Conservation (phyloP, 495 filamentous ascomycete species). For the Trichocladium antarcticum region DNA sequence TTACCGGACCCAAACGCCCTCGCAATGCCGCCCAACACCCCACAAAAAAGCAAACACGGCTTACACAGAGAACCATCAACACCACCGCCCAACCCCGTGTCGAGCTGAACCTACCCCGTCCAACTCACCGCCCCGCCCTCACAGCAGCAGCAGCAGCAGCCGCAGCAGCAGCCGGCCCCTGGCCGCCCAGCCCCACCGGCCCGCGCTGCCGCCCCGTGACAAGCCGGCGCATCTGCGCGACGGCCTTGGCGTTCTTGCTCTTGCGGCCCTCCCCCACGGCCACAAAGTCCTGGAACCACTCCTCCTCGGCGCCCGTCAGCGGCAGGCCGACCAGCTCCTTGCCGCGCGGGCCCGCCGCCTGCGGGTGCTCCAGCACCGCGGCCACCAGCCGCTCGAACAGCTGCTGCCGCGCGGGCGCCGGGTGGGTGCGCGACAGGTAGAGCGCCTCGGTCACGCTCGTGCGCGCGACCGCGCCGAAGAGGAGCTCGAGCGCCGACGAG, state of each 20-base stretch:
- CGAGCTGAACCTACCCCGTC: background rate
- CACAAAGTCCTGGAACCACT: slow-evolving; percentile 59
- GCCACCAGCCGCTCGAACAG: slow-evolving; percentile 59
- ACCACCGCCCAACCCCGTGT: background rate
- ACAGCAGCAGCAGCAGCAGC: too few species aligned
- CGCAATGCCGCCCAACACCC: slow-evolving; percentile 1
- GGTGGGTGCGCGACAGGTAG: slow-evolving; percentile 55
- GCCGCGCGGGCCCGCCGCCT: slow-evolving; percentile 36
- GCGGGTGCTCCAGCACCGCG: slow-evolving; percentile 44
- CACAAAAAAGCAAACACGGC: too few species aligned
- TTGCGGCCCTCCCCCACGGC: slow-evolving; percentile 48
- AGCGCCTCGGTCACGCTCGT: slow-evolving; percentile 61
- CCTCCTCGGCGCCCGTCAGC: slow-evolving; percentile 54
- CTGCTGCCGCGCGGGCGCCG: slow-evolving; percentile 45
- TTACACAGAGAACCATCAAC: background rate
- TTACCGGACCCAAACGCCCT: slow-evolving; percentile 5
- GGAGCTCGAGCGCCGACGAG: slow-evolving; percentile 45
- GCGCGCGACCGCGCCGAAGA: slow-evolving; percentile 57
- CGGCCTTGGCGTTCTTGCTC: slow-evolving; percentile 53
- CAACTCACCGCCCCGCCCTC: background rate
- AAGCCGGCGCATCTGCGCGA: slow-evolving; percentile 56
- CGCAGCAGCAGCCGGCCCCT: too few species aligned
- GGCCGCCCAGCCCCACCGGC: background rate
- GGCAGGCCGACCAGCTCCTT: slow-evolving; percentile 63
- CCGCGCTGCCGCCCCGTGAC: slow-evolving; percentile 19